Conservation (phyloP, 768 basidiomycete species). For the Terana coerulea region DNA sequence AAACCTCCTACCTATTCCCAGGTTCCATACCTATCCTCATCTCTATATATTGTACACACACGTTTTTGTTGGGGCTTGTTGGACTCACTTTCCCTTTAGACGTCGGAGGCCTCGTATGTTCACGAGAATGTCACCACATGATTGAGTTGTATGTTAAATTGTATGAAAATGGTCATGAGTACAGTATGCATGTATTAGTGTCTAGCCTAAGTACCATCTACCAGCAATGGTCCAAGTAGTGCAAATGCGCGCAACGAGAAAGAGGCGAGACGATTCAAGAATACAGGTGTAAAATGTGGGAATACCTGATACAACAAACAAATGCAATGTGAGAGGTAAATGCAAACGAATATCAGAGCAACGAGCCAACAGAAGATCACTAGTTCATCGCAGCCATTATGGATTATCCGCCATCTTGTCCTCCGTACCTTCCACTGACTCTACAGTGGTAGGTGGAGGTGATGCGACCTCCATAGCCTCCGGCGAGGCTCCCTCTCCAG, state of each 20-base stretch:
- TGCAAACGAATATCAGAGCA: slow-evolving; percentile 12
- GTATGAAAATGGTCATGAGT: too few relatives aligned
- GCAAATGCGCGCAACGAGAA: too few relatives aligned
- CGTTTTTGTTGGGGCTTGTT: too few relatives aligned
- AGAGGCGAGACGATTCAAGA: slow-evolving; percentile 1
- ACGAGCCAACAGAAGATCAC: neutral
- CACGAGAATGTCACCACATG: too few relatives aligned
- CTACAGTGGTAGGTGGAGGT: neutral
- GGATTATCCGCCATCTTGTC: neutral
- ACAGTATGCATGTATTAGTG: neutral
- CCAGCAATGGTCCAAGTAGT: slow-evolving; percentile 3
- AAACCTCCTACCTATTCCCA: too few relatives aligned
- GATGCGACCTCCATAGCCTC: neutral
- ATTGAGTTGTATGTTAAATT: too few relatives aligned
- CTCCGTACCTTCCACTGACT: neutral
- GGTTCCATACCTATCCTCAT: too few relatives aligned
- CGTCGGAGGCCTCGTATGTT: too few relatives aligned
- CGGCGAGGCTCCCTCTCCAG: neutral
- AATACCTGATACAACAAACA: slow-evolving; percentile 7
- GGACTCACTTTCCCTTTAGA: too few relatives aligned
- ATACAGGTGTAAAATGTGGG: slow-evolving; percentile 12
- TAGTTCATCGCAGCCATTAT: neutral
- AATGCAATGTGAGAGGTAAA: slow-evolving; percentile 11
- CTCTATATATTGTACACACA: too few relatives aligned
- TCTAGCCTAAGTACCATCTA: slow-evolving; percentile 4